phyloP scores from a whole-genome alignment of 2,329 filamentous ascomycete species.

The Amesomyces nigricolor region DNA sequence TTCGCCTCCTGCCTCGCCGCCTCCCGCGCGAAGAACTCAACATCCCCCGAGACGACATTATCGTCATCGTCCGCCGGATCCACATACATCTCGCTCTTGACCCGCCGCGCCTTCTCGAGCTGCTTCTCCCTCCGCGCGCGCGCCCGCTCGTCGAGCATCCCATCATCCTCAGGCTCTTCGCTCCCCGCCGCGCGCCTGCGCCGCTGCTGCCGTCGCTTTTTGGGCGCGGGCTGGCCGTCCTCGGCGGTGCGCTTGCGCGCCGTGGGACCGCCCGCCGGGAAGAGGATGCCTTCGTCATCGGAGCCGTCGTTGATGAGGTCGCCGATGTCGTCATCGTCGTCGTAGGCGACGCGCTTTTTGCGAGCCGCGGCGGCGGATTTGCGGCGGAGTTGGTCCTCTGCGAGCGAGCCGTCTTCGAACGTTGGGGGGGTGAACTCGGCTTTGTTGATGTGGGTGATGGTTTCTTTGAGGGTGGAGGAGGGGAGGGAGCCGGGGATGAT shows the following conservation, averaged over 20 bases:
- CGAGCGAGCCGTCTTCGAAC: constrained; percentile 68
- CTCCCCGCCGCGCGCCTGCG: constrained; percentile 26
- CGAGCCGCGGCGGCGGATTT: constrained; percentile 49
- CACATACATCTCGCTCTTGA: constrained; percentile 81
- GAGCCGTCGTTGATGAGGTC: constrained; percentile 40
- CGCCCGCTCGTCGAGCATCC: constrained; percentile 49
- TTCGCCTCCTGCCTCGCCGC: constrained; percentile 52
- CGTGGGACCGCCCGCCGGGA: constrained; percentile 64
- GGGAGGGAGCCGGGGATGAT: constrained; percentile 62
- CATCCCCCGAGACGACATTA: constrained; percentile 69
- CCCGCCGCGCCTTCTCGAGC: constrained; percentile 67
- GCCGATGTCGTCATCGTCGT: constrained; percentile 58
- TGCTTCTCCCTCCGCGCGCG: constrained; percentile 60
- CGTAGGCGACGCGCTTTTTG: constrained; percentile 55
- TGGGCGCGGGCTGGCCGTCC: constrained; percentile 50
- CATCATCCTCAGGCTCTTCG: constrained; percentile 39
- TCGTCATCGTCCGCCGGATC: constrained; percentile 81
- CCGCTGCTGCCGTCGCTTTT: constrained; percentile 50
- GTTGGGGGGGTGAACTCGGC: constrained; percentile 72
- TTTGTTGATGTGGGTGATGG: constrained; percentile 66
- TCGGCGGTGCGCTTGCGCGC: constrained; percentile 48
- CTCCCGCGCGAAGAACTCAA: constrained; percentile 73
- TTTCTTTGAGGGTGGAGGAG: constrained; percentile 60
- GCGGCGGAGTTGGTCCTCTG: constrained; percentile 73
- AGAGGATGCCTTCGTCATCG: constrained; percentile 53